phyloP scores from a whole-genome alignment of 2,329 filamentous ascomycete species.

The Arthrobotrys sinensis region DNA sequence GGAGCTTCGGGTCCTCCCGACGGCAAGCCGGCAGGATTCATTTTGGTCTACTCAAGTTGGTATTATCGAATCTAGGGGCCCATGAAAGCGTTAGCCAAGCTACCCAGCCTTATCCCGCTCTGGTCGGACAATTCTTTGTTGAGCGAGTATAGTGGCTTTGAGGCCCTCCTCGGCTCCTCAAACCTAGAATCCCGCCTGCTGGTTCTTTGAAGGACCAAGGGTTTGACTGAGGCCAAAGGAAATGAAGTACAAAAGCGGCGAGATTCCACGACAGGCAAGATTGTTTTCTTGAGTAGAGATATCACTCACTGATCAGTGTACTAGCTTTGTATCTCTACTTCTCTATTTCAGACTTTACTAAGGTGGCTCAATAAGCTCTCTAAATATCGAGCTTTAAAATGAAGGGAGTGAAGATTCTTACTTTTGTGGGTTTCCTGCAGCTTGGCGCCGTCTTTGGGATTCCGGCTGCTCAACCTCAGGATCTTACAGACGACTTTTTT shows the following conservation, averaged over 20 bases:
- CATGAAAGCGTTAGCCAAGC: not conserved
- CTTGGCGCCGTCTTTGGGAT: constrained; percentile 1
- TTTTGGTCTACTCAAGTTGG: not conserved
- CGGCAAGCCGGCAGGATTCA: not conserved
- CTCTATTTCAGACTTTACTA: not conserved
- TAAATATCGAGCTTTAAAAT: constrained; percentile 6
- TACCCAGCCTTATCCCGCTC: not conserved
- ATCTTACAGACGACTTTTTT: constrained; percentile 15
- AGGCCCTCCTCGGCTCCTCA: not conserved
- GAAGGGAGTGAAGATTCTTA: constrained; percentile 12
- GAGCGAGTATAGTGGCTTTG: not conserved
- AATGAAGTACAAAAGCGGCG: constrained; percentile 1
- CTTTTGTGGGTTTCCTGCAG: not conserved
- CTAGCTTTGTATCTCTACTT: no score
- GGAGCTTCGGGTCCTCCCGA: not conserved
- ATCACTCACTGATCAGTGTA: not conserved
- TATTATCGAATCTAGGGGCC: not conserved
- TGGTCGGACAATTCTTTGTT: constrained; percentile 6
- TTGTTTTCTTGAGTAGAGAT: not conserved
- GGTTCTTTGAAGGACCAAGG: not conserved
- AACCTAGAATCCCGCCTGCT: not conserved
- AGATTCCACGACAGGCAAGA: not conserved
- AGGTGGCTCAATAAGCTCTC: not conserved
- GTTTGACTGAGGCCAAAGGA: not conserved
- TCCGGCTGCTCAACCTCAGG: constrained; percentile 2